phyloP scores from a whole-genome alignment of 352 stramenopile species.

The Pythium folliculosum region DNA sequence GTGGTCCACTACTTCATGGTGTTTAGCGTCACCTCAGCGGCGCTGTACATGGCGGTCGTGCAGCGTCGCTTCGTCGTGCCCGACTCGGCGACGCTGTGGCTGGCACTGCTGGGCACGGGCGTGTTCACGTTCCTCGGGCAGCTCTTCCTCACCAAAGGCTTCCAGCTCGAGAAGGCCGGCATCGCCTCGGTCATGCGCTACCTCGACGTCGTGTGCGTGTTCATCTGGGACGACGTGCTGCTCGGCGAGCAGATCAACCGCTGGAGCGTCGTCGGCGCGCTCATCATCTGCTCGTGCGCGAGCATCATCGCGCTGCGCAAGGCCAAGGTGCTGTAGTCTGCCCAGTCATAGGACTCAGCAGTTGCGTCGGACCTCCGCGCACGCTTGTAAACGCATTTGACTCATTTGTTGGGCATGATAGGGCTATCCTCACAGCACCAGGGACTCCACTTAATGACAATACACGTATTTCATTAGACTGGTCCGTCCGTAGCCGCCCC shows the following conservation, averaged over 20 bases:
- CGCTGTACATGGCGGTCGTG: conserved; percentile 57
- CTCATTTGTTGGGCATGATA: too few species aligned
- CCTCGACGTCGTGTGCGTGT: conserved; percentile 82
- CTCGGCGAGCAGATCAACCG: conserved; percentile 67
- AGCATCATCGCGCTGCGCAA: conserved; percentile 69
- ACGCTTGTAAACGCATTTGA: too few species aligned
- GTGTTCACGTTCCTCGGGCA: conserved; percentile 74
- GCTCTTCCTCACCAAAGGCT: conserved; percentile 74
- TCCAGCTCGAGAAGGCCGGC: conserved; percentile 83
- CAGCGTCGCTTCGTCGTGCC: conserved; percentile 52
- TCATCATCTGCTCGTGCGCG: conserved; percentile 68
- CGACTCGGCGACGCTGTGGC: conserved; percentile 42
- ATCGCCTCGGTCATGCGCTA: conserved; percentile 86
- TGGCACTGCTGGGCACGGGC: conserved; percentile 50
- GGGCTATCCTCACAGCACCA: too few species aligned
- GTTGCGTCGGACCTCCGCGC: too few species aligned
- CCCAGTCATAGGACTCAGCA: too few species aligned
- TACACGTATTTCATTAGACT: not conserved
- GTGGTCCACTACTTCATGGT: conserved; percentile 86
- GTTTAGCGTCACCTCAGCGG: conserved; percentile 47
- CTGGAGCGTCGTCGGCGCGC: conserved; percentile 69
- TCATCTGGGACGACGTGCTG: conserved; percentile 73
- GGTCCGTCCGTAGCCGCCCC: too few species aligned
- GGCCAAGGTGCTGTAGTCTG: conserved; percentile 23
- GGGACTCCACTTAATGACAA: too few species aligned